Percentiles rank a stretch among this genome's conserved stretches.
phyloP scores from a whole-genome alignment of 352 stramenopile genomes.

The Pythium aristosporum region DNA sequence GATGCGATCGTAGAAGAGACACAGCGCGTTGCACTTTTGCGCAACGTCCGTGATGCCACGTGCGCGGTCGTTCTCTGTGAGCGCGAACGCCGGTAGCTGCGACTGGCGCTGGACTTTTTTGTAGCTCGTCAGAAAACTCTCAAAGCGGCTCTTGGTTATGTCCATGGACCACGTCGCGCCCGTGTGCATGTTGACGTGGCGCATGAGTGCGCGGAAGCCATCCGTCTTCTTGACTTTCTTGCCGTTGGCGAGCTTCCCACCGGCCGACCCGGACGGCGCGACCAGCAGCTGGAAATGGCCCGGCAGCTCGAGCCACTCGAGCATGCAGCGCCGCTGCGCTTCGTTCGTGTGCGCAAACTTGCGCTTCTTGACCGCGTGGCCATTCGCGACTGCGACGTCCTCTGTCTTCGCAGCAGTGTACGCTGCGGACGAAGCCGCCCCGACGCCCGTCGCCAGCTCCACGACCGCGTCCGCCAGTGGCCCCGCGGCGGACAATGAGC shows the following conservation, averaged over 20 bases:
- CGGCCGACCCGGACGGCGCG: slow-evolving; percentile 3
- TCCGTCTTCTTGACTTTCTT: slow-evolving; percentile 52
- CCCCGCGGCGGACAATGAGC: background rate
- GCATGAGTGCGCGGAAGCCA: slow-evolving; percentile 48
- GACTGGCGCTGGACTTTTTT: slow-evolving; percentile 32
- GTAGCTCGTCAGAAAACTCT: slow-evolving; percentile 53
- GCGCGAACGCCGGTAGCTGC: slow-evolving; percentile 14
- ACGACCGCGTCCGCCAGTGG: background rate
- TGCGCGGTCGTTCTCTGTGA: slow-evolving; percentile 25
- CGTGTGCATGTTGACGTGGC: slow-evolving; percentile 45
- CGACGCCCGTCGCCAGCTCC: background rate
- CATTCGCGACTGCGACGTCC: background rate
- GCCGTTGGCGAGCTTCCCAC: slow-evolving; percentile 7
- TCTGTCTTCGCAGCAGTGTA: background rate
- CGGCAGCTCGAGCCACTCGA: slow-evolving; percentile 56
- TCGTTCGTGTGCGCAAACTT: slow-evolving; percentile 56
- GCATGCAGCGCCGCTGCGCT: slow-evolving; percentile 41
- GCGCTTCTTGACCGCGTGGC: slow-evolving; percentile 27
- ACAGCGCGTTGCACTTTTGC: slow-evolving; percentile 30
- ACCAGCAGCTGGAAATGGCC: slow-evolving; percentile 51
- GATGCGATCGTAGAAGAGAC: slow-evolving; percentile 32
- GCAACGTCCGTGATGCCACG: slow-evolving; percentile 15
- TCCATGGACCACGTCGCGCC: slow-evolving; percentile 44
- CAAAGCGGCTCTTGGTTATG: slow-evolving; percentile 51
- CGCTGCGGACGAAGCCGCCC: background rate